A percentile compares a stretch with the other conserved stretches of the same genome.
Evolutionary conservation across 2,329 filamentous ascomycete genomes (phyloP).

Genomic region (Trichoderma citrinoviride): DNA sequence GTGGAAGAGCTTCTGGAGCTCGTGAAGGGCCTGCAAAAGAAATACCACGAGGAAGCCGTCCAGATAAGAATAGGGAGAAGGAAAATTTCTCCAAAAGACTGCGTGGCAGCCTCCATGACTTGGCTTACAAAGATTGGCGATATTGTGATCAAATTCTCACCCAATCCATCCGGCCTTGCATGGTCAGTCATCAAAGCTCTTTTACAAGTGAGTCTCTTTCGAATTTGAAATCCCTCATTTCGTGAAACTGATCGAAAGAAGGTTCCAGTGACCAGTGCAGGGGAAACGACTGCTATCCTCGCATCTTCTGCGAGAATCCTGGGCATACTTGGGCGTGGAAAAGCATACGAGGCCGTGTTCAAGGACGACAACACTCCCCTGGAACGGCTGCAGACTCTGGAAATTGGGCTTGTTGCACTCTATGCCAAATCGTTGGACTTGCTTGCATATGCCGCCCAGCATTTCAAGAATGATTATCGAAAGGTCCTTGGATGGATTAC

Average conservation of each 20-base stretch:
- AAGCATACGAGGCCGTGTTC: not conserved
- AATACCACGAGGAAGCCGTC: not conserved
- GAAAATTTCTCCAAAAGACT: not conserved
- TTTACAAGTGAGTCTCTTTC: not conserved
- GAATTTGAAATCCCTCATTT: not conserved
- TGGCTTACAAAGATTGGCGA: not conserved
- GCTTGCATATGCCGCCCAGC: not conserved
- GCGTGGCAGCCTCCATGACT: not conserved
- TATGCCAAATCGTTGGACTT: slow-evolving; percentile 4
- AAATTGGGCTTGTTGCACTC: not conserved
- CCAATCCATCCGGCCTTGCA: not conserved
- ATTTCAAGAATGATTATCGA: not conserved
- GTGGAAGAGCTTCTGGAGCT: not conserved
- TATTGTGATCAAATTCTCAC: not conserved
- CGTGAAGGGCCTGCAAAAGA: not conserved
- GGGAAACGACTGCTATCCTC: not conserved
- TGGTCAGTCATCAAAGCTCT: not conserved
- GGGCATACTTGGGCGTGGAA: not conserved
- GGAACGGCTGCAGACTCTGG: not conserved
- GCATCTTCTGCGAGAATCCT: not conserved
- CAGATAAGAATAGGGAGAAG: not conserved
- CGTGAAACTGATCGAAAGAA: not conserved
- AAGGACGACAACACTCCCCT: not conserved
- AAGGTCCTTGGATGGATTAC: not conserved
- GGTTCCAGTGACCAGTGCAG: not conserved